Conservation (phyloP, 225 moss, liverwort and hornwort genomes). For the Pleurozium schreberi region DNA sequence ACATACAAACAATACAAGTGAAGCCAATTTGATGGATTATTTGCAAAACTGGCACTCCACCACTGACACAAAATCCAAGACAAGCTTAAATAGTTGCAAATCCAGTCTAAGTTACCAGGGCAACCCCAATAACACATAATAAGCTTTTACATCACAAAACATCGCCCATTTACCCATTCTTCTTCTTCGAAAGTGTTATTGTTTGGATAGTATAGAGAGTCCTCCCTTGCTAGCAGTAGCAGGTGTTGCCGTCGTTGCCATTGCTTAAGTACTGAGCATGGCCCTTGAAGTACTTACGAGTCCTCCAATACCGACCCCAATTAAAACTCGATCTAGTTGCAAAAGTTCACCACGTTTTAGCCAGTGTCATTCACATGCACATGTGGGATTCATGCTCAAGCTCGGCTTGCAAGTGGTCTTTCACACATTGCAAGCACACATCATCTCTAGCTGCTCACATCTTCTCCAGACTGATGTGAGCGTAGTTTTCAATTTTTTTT, state of each 20-base stretch:
- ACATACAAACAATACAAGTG: background rate
- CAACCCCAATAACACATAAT: background rate
- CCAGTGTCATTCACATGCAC: slow-evolving; percentile 20
- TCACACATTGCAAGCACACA: background rate
- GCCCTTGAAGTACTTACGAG: background rate
- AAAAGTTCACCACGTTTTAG: background rate
- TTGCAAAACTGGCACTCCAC: background rate
- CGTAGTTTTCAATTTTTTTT: background rate
- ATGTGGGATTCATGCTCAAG: background rate
- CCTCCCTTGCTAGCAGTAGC: background rate
- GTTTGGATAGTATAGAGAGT: background rate
- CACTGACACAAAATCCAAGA: background rate
- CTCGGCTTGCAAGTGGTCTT: background rate
- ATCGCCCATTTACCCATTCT: too few relatives aligned
- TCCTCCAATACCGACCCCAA: rapidly evolving
- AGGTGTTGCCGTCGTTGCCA: background rate
- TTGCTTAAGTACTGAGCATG: background rate
- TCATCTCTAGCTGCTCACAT: background rate
- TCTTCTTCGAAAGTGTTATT: background rate
- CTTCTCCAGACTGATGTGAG: background rate
- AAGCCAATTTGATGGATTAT: background rate
- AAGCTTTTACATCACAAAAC: background rate
- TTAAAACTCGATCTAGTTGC: background rate
- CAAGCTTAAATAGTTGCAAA: background rate
- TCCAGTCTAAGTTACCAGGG: background rate